These are phyloP conservation scores for Parachlorella kessleri DNA, from an alignment of 139 green algal species.

Conservation along the genomic window DNA sequence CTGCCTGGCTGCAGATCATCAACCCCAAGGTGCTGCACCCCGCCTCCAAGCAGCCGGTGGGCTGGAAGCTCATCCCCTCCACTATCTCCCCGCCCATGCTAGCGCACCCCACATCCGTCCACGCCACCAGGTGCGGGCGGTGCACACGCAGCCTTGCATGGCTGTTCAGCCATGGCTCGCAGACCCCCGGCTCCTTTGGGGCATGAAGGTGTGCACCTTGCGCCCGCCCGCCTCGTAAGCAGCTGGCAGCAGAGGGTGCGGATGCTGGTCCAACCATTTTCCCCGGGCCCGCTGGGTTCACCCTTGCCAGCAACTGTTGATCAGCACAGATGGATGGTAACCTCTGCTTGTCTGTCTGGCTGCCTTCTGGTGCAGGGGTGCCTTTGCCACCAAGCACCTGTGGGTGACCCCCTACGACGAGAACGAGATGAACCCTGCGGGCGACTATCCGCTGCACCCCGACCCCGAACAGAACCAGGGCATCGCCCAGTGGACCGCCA, in stretches of 20 bases:
- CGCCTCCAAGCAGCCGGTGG: conserved; percentile 49
- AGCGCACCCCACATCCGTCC: conserved; percentile 6
- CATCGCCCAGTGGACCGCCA: conserved; percentile 65
- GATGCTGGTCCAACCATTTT: background rate
- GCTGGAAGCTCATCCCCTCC: conserved; percentile 75
- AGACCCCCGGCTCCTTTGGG: no score
- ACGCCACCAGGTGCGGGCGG: background rate
- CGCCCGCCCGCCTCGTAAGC: background rate
- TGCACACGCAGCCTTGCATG: no score
- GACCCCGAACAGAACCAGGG: conserved; percentile 42
- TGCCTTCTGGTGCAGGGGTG: conserved; percentile 1
- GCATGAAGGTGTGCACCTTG: no score
- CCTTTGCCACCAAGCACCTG: conserved; percentile 79
- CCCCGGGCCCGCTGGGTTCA: background rate
- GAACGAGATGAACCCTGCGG: conserved; percentile 69
- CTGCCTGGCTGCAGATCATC: conserved; percentile 47
- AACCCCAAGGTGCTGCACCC: conserved; percentile 56
- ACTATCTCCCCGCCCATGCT: conserved; percentile 46
- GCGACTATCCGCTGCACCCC: conserved; percentile 75
- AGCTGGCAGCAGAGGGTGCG: conserved; percentile 13
- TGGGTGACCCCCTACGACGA: conserved; percentile 81
- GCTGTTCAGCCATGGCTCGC: no score
- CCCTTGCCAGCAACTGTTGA: no score
- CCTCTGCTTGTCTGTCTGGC: no score
- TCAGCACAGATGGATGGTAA: no score